These are phyloP conservation scores for Rhynchosporium graminicola DNA, from an alignment of 2,329 filamentous ascomycete genomes.

Conservation along the genomic window DNA sequence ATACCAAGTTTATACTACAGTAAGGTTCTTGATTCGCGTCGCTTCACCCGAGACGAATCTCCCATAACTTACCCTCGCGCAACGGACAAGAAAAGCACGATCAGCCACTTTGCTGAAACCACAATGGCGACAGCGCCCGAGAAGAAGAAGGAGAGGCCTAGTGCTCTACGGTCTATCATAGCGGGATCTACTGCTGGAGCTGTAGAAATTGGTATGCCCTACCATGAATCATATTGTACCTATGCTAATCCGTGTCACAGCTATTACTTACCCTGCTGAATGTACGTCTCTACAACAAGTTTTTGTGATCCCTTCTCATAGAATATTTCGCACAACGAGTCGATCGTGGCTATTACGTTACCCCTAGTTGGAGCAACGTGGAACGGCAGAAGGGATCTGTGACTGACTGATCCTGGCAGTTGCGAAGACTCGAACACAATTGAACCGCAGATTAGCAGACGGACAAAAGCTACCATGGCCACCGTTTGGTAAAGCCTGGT, in stretches of 20 bases:
- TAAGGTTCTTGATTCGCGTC: too few species aligned
- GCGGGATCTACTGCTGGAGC: conserved; percentile 93
- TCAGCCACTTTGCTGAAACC: not conserved
- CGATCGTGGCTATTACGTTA: not conserved
- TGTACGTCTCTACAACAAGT: conserved; percentile 54
- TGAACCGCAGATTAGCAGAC: conserved; percentile 80
- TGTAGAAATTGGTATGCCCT: conserved; percentile 76
- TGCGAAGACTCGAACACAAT: conserved; percentile 91
- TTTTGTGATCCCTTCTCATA: not conserved
- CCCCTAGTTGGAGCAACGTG: not conserved
- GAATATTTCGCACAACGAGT: not conserved
- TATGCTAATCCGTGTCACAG: conserved; percentile 42
- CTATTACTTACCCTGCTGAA: conserved; percentile 93
- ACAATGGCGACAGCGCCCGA: conserved; percentile 31
- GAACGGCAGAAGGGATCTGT: not conserved
- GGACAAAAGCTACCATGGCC: conserved; percentile 92
- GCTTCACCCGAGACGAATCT: too few species aligned
- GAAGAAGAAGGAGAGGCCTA: conserved; percentile 59
- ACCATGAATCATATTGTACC: conserved; percentile 9
- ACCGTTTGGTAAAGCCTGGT: conserved; percentile 92
- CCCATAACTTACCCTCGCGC: too few species aligned
- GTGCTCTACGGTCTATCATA: conserved; percentile 82
- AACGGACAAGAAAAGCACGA: not conserved
- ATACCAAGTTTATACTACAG: too few species aligned
- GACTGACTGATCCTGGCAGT: conserved; percentile 44